Percentiles rank a stretch among this genome's conserved stretches.
Conservation (phyloP, 2,329 filamentous ascomycete genomes). For the Pseudogymnoascus sp. region DNA sequence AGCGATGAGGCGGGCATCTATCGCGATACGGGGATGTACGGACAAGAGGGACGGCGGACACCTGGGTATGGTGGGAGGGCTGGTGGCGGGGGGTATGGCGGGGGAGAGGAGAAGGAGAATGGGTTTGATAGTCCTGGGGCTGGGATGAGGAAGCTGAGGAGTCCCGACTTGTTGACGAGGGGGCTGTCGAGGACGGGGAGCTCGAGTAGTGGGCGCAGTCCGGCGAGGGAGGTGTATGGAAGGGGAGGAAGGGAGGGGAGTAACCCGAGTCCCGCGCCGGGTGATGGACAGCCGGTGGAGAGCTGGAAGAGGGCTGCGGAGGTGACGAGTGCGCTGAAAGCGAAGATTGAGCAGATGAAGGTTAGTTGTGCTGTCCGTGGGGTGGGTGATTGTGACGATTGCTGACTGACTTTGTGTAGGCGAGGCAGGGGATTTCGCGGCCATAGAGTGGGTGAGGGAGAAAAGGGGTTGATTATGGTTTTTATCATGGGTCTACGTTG, state of each 20-base stretch:
- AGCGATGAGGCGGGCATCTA: slow-evolving; percentile 54
- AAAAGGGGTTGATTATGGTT: no score
- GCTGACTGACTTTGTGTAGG: slow-evolving; percentile 26
- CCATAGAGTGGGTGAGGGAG: slow-evolving; percentile 30
- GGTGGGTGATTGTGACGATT: not conserved
- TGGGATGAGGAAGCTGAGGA: slow-evolving; percentile 18
- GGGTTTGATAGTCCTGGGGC: slow-evolving; percentile 25
- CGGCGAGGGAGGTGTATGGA: slow-evolving; percentile 19
- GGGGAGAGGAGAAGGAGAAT: slow-evolving; percentile 70
- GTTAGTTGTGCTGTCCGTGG: slow-evolving; percentile 26
- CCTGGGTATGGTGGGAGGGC: slow-evolving; percentile 27
- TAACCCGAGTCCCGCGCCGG: slow-evolving; percentile 21
- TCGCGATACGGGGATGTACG: slow-evolving; percentile 36
- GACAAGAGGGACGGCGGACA: slow-evolving; percentile 8
- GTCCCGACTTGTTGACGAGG: slow-evolving; percentile 19
- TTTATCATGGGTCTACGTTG: not conserved
- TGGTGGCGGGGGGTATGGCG: slow-evolving; percentile 39
- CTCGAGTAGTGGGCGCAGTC: slow-evolving; percentile 26
- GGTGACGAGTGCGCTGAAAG: slow-evolving; percentile 94
- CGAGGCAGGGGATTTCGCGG: slow-evolving; percentile 42
- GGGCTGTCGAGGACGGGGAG: slow-evolving; percentile 11
- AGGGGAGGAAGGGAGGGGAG: slow-evolving; percentile 24
- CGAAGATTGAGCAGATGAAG: slow-evolving; percentile 98
- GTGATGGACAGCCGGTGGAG: slow-evolving; percentile 56
- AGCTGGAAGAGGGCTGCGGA: slow-evolving; percentile 97